Percentiles rank a stretch among this genome's conserved stretches.
Conservation (phyloP, 106 monocot species). For the Dendrobium nobile region DNA sequence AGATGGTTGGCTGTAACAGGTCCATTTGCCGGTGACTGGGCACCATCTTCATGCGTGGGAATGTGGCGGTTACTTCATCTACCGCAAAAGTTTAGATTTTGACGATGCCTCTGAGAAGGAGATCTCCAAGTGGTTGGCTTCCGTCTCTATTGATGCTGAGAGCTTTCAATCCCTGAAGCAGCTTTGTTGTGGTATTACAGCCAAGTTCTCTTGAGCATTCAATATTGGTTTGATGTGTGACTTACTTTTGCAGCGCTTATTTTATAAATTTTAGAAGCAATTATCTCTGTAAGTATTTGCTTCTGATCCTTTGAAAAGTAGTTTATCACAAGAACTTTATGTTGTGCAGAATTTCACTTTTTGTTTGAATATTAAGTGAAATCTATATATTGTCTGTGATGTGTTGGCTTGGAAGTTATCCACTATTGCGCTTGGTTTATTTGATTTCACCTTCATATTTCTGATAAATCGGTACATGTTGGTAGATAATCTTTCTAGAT, state of each 20-base stretch:
- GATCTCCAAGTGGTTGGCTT: conserved; percentile 21
- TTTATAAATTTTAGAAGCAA: too few species aligned
- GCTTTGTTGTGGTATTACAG: conserved; percentile 23
- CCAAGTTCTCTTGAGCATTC: background rate
- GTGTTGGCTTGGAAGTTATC: too few species aligned
- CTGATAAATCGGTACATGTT: too few species aligned
- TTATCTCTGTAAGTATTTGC: background rate
- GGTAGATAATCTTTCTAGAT: too few species aligned
- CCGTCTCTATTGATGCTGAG: conserved; percentile 27
- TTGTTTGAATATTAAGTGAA: background rate
- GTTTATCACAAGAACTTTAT: background rate
- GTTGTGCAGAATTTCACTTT: background rate
- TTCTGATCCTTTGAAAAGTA: background rate
- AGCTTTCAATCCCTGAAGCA: conserved; percentile 38
- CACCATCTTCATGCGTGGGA: conserved; percentile 42
- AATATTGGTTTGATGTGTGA: background rate
- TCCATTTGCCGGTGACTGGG: conserved; percentile 3
- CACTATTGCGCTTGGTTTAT: too few species aligned
- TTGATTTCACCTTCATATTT: too few species aligned
- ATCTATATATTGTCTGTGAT: background rate
- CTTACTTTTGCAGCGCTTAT: background rate
- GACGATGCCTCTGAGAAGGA: conserved; percentile 26
- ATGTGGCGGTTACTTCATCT: conserved; percentile 51
- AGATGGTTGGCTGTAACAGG: conserved; percentile 11
- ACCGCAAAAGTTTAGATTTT: conserved; percentile 15